phyloP scores from a whole-genome alignment of 1,284 basidiomycete genomes.

The Trichosporon sp. region DNA sequence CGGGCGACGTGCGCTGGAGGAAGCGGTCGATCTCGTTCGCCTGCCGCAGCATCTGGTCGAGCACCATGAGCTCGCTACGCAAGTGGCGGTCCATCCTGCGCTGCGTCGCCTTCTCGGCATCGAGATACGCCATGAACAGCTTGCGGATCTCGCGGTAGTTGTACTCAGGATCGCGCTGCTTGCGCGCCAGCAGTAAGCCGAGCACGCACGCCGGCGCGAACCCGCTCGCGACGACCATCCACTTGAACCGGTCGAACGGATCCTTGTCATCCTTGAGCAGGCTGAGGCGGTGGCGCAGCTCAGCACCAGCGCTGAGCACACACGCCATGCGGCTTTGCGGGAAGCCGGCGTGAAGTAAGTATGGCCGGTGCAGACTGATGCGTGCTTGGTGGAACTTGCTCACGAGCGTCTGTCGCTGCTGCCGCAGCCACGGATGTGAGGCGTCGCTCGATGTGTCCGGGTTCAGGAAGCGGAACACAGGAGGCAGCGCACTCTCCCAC shows the following conservation, averaged over 20 bases:
- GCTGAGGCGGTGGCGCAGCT: conserved; percentile 23
- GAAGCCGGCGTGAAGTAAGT: conserved; percentile 23
- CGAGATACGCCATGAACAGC: conserved; percentile 13
- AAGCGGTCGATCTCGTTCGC: conserved; percentile 12
- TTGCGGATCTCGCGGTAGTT: conserved; percentile 16
- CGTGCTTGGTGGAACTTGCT: conserved; percentile 31
- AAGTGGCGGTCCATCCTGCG: conserved; percentile 7
- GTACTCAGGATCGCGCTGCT: conserved; percentile 13
- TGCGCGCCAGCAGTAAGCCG: conserved; percentile 24
- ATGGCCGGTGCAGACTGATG: conserved; percentile 33
- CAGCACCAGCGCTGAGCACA: conserved; percentile 21
- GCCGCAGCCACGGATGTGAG: conserved; percentile 21
- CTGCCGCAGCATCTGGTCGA: conserved; percentile 21
- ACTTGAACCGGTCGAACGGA: conserved; percentile 35
- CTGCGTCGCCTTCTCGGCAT: conserved; percentile 9
- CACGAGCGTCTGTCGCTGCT: conserved; percentile 29
- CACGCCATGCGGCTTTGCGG: conserved; percentile 21
- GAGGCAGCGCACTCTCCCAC: conserved; percentile 25
- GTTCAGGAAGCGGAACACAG: conserved; percentile 26
- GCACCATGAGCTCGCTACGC: conserved; percentile 16
- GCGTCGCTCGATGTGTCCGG: conserved; percentile 24
- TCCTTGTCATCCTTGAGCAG: conserved; percentile 19
- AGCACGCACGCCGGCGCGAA: conserved; percentile 29
- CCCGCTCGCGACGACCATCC: conserved; percentile 33
- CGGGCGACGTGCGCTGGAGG: neutral